phyloP scores from a whole-genome alignment of 106 monocot species.

The Amphibolis antarctica region DNA sequence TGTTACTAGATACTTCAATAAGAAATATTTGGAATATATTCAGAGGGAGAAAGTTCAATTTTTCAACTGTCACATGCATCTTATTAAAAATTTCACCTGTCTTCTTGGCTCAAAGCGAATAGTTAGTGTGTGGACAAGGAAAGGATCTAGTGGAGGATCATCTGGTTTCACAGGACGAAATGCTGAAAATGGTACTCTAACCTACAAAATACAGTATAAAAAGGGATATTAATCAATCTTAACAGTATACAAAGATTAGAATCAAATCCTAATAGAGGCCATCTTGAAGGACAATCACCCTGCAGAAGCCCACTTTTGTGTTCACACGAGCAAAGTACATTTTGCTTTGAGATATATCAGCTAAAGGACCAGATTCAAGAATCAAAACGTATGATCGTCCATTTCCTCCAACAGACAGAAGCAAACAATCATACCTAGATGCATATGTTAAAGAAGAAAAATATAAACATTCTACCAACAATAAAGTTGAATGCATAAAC shows the following conservation, averaged over 20 bases:
- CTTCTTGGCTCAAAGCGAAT: slow-evolving; percentile 93
- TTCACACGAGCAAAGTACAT: slow-evolving; percentile 85
- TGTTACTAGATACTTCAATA: background rate
- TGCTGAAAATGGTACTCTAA: slow-evolving; percentile 91
- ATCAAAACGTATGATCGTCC: slow-evolving; percentile 88
- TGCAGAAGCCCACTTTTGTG: slow-evolving; percentile 90
- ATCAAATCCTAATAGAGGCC: background rate
- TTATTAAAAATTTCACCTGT: slow-evolving; percentile 72
- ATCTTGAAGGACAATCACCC: slow-evolving; percentile 27
- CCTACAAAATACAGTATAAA: slow-evolving; percentile 34
- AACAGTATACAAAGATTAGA: background rate
- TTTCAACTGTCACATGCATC: background rate
- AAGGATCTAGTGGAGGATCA: slow-evolving; percentile 94
- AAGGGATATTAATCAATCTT: background rate
- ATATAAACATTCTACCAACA: background rate
- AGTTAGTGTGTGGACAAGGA: slow-evolving; percentile 87
- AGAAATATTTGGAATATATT: background rate
- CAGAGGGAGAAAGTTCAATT: background rate
- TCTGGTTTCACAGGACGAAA: slow-evolving; percentile 94
- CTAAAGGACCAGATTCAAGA: slow-evolving; percentile 84
- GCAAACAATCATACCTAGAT: slow-evolving; percentile 56
- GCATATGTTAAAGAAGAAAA: background rate
- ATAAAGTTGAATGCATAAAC: background rate
- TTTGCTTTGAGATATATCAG: slow-evolving; percentile 84
- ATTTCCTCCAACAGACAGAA: slow-evolving; percentile 94